These are phyloP conservation scores for Phylloporus sp. DNA, from an alignment of 1,284 basidiomycete species.

Conservation along the genomic window DNA sequence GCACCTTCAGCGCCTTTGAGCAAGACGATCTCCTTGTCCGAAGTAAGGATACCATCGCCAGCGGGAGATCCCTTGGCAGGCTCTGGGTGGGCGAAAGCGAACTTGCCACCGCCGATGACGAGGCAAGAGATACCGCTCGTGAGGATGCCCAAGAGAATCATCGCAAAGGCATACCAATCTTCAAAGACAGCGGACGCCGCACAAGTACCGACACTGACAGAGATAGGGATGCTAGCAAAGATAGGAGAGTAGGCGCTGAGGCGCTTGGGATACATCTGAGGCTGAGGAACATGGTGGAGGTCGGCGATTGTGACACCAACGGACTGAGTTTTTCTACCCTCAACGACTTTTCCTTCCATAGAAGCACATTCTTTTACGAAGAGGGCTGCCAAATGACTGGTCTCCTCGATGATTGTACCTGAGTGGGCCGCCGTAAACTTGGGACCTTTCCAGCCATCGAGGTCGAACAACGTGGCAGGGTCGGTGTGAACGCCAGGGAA, in stretches of 20 bases:
- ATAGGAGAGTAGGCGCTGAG: conserved; percentile 30
- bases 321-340: conserved; percentile 35
- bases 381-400: conserved; percentile 36
- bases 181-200: conserved; percentile 28
- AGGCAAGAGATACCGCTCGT: conserved; percentile 38
- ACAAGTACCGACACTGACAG: conserved; percentile 35
- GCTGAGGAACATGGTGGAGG: conserved; percentile 24
- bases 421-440: conserved; percentile 38
- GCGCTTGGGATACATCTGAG: conserved; percentile 27
- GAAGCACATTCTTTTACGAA: conserved; percentile 26
- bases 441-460: conserved; percentile 39
- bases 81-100: conserved; percentile 36
- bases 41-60: conserved; percentile 37
- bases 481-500: conserved; percentile 41
- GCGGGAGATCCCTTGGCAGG: conserved; percentile 35
- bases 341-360: conserved; percentile 18
- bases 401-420: conserved; percentile 37
- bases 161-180: conserved; percentile 40
- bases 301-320: conserved; percentile 37
- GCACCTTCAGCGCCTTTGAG: conserved; percentile 39
- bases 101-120: conserved; percentile 40
- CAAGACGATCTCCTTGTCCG: conserved; percentile 33
- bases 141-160: conserved; percentile 44
- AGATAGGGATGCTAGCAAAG: conserved; percentile 39
- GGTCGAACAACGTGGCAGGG: conserved; percentile 36